phyloP scores from a whole-genome alignment of 805 yeast species.

The Torulaspora quercuum region DNA sequence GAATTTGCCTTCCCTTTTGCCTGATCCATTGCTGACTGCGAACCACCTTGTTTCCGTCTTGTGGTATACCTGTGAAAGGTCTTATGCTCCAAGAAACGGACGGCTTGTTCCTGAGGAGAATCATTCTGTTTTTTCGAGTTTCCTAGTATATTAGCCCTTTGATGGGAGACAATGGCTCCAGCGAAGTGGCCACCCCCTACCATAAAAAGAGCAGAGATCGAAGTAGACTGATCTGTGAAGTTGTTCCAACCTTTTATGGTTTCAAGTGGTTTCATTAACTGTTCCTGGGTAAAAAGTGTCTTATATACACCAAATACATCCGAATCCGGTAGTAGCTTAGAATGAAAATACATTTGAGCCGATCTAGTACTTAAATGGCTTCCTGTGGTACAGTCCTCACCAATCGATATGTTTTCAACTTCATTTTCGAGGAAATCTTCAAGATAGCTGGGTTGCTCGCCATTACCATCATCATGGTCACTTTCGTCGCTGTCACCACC shows the following conservation, averaged over 20 bases:
- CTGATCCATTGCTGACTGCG: slow-evolving; percentile 89
- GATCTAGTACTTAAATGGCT: slow-evolving; percentile 66
- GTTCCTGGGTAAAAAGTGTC: slow-evolving; percentile 47
- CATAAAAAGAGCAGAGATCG: slow-evolving; percentile 78
- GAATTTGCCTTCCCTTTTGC: slow-evolving; percentile 94
- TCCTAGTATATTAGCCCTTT: slow-evolving; percentile 53
- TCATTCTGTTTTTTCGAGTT: slow-evolving; percentile 48
- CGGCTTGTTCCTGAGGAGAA: slow-evolving; percentile 58
- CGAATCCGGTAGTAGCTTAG: slow-evolving; percentile 42
- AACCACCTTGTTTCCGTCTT: slow-evolving; percentile 95
- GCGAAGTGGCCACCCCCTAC: slow-evolving; percentile 98
- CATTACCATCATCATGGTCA: slow-evolving; percentile 23
- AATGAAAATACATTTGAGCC: slow-evolving; percentile 59
- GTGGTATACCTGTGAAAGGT: slow-evolving; percentile 95
- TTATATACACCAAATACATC: slow-evolving; percentile 68
- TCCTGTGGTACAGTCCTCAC: slow-evolving; percentile 31
- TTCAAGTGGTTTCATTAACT: slow-evolving; percentile 49
- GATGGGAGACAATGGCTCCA: slow-evolving; percentile 84
- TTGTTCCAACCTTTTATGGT: slow-evolving; percentile 42
- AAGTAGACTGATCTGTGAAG: slow-evolving; percentile 22
- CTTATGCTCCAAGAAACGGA: slow-evolving; percentile 65
- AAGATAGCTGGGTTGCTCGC: slow-evolving; percentile 26
- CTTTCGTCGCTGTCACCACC: slow-evolving; percentile 39
- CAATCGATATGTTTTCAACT: slow-evolving; percentile 20
- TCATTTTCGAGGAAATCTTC: slow-evolving; percentile 29